Evolutionary conservation across 2,329 filamentous ascomycete species (phyloP), one percentile per base, ranked within the genome.

Genomic region (Acrocalymma vagum): DNA sequence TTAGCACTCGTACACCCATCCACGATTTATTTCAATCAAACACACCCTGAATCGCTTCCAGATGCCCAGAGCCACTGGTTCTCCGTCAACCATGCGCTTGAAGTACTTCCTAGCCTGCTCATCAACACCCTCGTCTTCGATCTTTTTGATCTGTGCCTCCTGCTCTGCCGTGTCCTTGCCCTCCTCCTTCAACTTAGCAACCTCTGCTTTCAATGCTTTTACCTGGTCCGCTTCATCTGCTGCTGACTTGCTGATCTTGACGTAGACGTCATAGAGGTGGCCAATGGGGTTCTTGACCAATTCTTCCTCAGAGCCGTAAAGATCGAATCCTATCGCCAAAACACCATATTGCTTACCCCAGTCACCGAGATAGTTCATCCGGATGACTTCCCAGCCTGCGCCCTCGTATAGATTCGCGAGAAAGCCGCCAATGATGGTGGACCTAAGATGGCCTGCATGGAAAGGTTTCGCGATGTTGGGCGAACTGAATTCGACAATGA

Each of bases 401-500:
- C 70, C 76, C 56, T 85, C 76, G 62, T 90, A 87, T 3, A 90
- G 64, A 57, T 89, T 89, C 15, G 84, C 76, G 14, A 90, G 71
- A 65, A 88, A 89, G 20, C 84, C 85, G 28, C 87, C 87, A 41
- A 90, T 87, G 51, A 91, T 88, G 34, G 87, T 91, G 60, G 85
- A 88, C 57, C 87, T 79, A 54, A 91, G 74, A 72, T 92, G 87
- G 5, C 84, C 85, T 15, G 85, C 85, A 61, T 88, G 84, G 70
- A 91, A 90, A 15, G 86, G 88, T 72, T 93, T 93, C 29, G 89
- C 89, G 45, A 94, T 91, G 67, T 94, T 94, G 34, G 90, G 89
- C 6, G 87, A 91, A 6, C 86, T 90, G 70, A 93, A 94, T 62
- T 94, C 89, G 58, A 94, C 81, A 35, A 94, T 81, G 29, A 86